Base-by-base conservation (phyloP, 257 asterid species). In the Solanum rostratum region DNA sequence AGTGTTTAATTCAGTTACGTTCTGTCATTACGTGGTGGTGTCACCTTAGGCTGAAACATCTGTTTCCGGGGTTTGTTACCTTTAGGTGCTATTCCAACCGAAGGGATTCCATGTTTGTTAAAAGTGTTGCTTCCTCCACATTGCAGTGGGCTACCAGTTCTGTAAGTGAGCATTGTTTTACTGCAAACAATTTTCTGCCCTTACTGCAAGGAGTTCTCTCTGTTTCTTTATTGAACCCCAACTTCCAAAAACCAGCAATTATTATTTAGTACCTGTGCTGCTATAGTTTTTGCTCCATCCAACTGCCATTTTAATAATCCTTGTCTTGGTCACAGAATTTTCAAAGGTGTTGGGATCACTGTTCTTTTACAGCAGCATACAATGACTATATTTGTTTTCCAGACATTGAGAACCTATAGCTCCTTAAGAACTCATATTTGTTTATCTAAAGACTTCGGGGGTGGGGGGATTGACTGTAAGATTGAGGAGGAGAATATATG, bases 31-130 rank as follows among this genome's bases (percentile, higher is more conserved):
- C 69, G 10, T 73, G 82, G 82, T 27, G 82, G 45, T 50, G 63
- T 49, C 70, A 73, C 29, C 62, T 30, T 29, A 62, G 57, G 41
- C 55, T 45, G 79, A 82, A 63, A 33, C 46, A 65, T 74, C 59
- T 79, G 84, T 76, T 60, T 60, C 46, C 57, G n/a, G 81, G 73
- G 59, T 62, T 81, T 46, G 79, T 55, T 88, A 46, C 79, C 79
- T 79, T 84, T 86, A 96, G 99, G 99, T 85, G 98, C 97, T 88
- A 91, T 96, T 87, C 99, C 98, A 85, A 96, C 98, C 30, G 99
- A 96, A 90, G 99, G 99, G 86, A 96, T 96, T 83, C 99, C 99
- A 43, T 93, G 97, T 90, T 87, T 96, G 89, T 92, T 96, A 22
- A 95, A 91, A 87, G 96, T 96, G 90, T 88, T 95, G 87, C 96